These are phyloP conservation scores for Xylaria sp. DNA, from an alignment of 2,329 filamentous ascomycete genomes.

Conservation along the genomic window DNA sequence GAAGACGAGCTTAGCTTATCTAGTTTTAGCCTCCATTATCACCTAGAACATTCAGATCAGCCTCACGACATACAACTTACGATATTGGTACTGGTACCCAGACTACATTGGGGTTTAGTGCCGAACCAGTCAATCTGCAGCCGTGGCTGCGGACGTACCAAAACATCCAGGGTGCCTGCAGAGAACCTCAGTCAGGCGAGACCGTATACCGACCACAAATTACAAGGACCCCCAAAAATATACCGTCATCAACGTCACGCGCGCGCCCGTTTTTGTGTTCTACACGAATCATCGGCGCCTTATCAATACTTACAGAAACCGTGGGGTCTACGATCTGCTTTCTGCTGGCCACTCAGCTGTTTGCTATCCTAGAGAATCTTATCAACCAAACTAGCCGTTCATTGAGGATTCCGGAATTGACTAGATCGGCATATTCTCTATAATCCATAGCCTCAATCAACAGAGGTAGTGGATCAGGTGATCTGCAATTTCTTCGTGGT, in stretches of 20 bases:
- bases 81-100: conserved; percentile 29
- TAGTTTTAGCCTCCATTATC: conserved; percentile 63
- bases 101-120: conserved; percentile 30
- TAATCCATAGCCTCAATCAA: conserved; percentile 29
- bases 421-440: conserved; percentile 20
- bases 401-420: conserved; percentile 10
- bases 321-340: conserved; percentile 12
- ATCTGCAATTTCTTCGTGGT: conserved; percentile 20
- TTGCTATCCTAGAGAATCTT: conserved; percentile 25
- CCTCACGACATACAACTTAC: conserved; percentile 35
- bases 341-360: conserved; percentile 25
- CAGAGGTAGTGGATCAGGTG: conserved; percentile 27
- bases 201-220: conserved; percentile 27
- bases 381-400: conserved; percentile 23
- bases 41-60: conserved; percentile 54
- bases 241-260: conserved; percentile 31
- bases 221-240: conserved; percentile 26
- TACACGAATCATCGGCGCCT: conserved; percentile 18
- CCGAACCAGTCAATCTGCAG: conserved; percentile 31
- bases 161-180: conserved; percentile 35
- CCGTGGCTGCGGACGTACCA: conserved; percentile 36
- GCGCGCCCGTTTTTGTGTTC: conserved; percentile 23
- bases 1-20: conserved; percentile 68
- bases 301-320: conserved; percentile 14
- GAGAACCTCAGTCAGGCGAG: conserved; percentile 33